A percentile compares a stretch with the other conserved stretches of the same genome.
These are phyloP conservation scores for Triticum urartu DNA, from an alignment of 176 grass and related monocot species.

Conservation along the genomic window DNA sequence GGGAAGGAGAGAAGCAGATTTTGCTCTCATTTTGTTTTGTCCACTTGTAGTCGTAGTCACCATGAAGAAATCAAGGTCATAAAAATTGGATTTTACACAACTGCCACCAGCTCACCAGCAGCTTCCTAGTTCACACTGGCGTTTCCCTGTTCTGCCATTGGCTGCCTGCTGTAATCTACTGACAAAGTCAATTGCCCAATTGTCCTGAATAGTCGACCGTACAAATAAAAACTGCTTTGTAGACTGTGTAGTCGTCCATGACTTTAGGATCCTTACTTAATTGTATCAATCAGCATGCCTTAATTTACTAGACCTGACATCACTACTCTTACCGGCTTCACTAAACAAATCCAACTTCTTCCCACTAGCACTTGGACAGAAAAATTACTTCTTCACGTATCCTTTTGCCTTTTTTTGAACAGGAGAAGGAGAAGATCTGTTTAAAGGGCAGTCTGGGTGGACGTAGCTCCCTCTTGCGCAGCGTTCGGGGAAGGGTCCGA, in stretches of 20 bases:
- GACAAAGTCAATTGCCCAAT: not conserved
- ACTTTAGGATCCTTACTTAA: not conserved
- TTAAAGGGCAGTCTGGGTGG: no score
- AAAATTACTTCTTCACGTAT: no score
- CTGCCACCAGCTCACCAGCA: not conserved
- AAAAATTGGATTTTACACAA: not conserved
- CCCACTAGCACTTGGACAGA: not conserved
- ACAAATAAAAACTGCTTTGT: not conserved
- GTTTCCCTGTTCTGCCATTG: not conserved
- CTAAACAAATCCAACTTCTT: not conserved
- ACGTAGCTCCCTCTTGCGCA: no score
- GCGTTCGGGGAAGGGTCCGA: no score
- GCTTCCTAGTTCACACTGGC: constrained; percentile 9
- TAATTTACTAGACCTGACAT: not conserved
- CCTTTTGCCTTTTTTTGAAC: not conserved
- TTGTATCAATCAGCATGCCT: not conserved
- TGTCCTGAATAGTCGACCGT: not conserved
- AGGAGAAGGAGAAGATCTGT: not conserved
- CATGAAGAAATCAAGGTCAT: not conserved
- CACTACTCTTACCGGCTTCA: not conserved
- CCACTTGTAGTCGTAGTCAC: not conserved
- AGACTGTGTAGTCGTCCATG: not conserved
- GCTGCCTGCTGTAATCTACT: not conserved
- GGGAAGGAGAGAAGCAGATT: not conserved
- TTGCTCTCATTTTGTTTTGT: not conserved